These are phyloP conservation scores for Lepidium sativum DNA, from an alignment of 345 rosid species.

Conservation along the genomic window DNA sequence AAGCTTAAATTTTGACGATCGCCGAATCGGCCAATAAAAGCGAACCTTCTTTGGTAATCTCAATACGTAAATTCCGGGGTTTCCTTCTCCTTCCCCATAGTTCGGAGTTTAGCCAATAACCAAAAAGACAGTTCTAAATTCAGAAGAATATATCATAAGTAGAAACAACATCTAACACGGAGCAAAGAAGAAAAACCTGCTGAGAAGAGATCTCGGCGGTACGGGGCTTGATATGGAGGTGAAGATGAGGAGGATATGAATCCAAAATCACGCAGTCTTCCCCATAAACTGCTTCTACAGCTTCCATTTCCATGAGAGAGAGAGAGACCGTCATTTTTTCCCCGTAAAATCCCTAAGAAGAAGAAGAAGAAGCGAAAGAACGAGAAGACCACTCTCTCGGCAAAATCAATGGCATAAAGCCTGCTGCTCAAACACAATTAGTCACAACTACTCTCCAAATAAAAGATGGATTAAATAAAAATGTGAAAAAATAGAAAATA, in stretches of 20 bases:
- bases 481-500: too few relatives aligned
- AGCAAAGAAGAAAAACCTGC: constrained; percentile 38
- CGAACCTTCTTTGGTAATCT: neutral
- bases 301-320: constrained; percentile 82
- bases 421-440: too few relatives aligned
- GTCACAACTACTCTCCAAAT: too few relatives aligned
- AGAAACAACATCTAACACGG: neutral
- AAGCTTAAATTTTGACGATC: too few relatives aligned
- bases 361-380: too few relatives aligned
- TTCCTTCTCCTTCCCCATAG: too few relatives aligned
- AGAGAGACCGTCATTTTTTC: constrained; percentile 36
- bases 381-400: neutral
- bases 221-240: constrained; percentile 63
- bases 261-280: constrained; percentile 58
- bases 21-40: neutral
- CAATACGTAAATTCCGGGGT: neutral
- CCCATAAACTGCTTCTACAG: constrained; percentile 64
- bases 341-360: neutral
- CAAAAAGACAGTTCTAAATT: neutral
- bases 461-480: too few relatives aligned
- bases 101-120: neutral
- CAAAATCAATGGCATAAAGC: too few relatives aligned
- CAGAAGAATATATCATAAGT: neutral
- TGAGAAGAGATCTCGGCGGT: constrained; percentile 88
- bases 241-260: constrained; percentile 62